phyloP scores from a whole-genome alignment of 306 rosid genomes.

The Castanea mollissima region DNA sequence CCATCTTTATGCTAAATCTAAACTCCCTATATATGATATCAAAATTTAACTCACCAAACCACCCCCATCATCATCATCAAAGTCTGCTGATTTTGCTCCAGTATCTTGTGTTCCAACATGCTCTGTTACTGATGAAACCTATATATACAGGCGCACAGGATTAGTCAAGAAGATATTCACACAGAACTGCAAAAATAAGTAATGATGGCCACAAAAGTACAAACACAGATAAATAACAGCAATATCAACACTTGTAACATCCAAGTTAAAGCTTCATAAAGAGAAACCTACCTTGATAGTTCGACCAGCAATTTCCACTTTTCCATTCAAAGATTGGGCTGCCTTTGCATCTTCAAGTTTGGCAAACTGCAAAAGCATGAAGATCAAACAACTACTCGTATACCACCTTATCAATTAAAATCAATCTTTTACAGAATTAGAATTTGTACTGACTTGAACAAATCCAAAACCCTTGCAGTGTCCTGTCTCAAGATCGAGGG shows the following conservation, averaged over 20 bases:
- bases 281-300: conserved; percentile 67
- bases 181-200: not conserved
- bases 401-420: not conserved
- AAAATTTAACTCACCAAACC: conserved; percentile 73
- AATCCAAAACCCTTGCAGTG: conserved; percentile 99
- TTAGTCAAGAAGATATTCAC: conserved; percentile 17
- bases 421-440: conserved; percentile 13
- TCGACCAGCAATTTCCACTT: conserved; percentile 94
- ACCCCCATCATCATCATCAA: conserved; percentile 95
- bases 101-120: conserved; percentile 84
- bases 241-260: not conserved
- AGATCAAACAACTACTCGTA: conserved; percentile 7
- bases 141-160: conserved; percentile 13
- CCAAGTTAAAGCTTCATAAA: not conserved
- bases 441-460: conserved; percentile 72
- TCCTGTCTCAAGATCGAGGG: conserved; percentile 92
- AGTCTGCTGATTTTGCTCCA: conserved; percentile 84
- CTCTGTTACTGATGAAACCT: conserved; percentile 96
- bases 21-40: not conserved
- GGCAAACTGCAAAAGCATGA: conserved; percentile 66
- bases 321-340: conserved; percentile 96
- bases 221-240: not conserved
- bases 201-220: conserved; percentile 1
- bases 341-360: conserved; percentile 96
- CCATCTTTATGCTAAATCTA: not conserved